Evolutionary conservation across 108 stramenopile genomes (phyloP).

Genomic region (Aurantiochytrium sp.): DNA sequence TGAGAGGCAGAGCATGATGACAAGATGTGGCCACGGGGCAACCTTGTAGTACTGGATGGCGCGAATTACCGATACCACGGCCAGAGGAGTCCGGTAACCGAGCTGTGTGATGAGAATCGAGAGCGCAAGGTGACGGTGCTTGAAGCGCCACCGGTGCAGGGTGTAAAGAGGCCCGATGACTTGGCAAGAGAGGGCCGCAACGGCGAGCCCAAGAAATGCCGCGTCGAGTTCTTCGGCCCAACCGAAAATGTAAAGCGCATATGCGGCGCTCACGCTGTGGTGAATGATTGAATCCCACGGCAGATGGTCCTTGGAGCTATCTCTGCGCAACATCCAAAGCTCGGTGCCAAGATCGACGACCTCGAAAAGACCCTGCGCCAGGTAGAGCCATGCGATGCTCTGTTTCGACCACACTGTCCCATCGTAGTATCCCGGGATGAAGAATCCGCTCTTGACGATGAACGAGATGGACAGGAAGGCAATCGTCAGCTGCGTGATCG

Average conservation of each 20-base stretch:
- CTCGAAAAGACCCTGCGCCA: background rate
- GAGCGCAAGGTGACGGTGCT: background rate
- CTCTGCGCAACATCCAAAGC: background rate
- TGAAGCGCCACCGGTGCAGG: background rate
- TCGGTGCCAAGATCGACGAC: background rate
- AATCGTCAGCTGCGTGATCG: background rate
- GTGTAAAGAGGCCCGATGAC: background rate
- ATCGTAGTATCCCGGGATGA: background rate
- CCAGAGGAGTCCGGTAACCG: background rate
- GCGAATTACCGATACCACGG: conserved; percentile 3
- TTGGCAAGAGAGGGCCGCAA: background rate
- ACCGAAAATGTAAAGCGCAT: background rate
- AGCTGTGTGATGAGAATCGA: background rate
- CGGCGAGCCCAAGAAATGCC: background rate
- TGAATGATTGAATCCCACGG: background rate
- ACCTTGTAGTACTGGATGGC: conserved; percentile 2
- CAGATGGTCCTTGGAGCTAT: background rate
- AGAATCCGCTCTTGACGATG: background rate
- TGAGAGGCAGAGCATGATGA: background rate
- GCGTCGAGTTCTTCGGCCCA: background rate
- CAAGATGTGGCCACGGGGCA: background rate
- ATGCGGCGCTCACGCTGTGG: background rate
- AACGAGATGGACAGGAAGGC: background rate
- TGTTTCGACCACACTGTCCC: background rate
- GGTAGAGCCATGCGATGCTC: background rate